Evolutionary conservation across 2,329 filamentous ascomycete genomes (phyloP).

Genomic region (Diplodia mutila): DNA sequence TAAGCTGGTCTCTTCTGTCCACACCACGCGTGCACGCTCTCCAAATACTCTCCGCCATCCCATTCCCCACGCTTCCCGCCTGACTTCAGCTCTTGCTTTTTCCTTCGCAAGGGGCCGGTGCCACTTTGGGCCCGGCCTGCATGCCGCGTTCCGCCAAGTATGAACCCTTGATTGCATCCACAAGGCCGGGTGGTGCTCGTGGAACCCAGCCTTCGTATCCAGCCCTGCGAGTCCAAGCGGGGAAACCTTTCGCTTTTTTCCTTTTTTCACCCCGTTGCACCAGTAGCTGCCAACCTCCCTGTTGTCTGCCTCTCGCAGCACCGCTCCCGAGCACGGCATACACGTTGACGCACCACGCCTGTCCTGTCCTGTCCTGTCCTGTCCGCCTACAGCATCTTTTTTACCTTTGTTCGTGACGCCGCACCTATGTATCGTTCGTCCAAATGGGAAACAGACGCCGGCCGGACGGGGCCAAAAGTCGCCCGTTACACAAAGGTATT

Average conservation of each 20-base stretch:
- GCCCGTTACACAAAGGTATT: neutral
- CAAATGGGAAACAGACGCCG: neutral
- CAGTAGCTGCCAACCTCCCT: neutral
- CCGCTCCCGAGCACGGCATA: neutral
- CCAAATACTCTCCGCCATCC: neutral
- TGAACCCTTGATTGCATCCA: neutral
- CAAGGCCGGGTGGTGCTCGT: neutral
- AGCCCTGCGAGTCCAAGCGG: slow-evolving; percentile 1
- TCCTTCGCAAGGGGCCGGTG: neutral
- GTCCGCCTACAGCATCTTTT: neutral
- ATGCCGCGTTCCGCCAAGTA: neutral
- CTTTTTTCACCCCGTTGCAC: neutral
- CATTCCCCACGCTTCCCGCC: neutral
- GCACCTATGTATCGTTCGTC: neutral
- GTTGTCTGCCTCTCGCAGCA: too few relatives aligned
- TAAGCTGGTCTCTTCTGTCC: too few relatives aligned
- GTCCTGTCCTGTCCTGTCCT: neutral
- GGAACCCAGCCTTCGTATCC: slow-evolving; percentile 12
- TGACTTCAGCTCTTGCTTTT: neutral
- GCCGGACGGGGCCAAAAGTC: neutral
- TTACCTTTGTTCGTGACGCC: neutral
- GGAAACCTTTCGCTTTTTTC: neutral
- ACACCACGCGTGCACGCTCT: too few relatives aligned
- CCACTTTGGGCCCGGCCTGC: neutral
- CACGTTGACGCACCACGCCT: neutral